These are phyloP conservation scores for Erythrophleum ivorense DNA, from an alignment of 331 rosid genomes.

Conservation along the genomic window DNA sequence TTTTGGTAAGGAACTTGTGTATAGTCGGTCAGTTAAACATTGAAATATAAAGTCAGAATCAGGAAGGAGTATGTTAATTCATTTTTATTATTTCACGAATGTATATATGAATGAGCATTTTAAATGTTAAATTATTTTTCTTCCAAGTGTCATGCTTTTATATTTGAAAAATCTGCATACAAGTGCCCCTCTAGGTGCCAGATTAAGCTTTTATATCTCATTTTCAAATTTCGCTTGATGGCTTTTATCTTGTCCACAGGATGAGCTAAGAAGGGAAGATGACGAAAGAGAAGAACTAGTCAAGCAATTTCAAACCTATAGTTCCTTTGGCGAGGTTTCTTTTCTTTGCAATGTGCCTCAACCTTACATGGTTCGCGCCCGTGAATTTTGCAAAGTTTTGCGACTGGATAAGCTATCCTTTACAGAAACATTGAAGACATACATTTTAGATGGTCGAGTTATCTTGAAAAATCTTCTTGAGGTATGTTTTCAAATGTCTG, in stretches of 20 bases:
- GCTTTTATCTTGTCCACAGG: constrained; percentile 40
- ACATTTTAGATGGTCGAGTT: constrained; percentile 60
- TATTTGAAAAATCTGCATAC: neutral
- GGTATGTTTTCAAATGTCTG: constrained; percentile 41
- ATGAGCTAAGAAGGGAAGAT: constrained; percentile 48
- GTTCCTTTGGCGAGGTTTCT: constrained; percentile 68
- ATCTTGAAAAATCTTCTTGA: constrained; percentile 67
- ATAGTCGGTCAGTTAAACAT: neutral
- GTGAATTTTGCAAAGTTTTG: constrained; percentile 62
- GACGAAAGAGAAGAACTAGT: constrained; percentile 41
- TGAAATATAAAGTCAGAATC: neutral
- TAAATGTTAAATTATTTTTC: neutral
- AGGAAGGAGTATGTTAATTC: neutral
- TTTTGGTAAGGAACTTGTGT: neutral
- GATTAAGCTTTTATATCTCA: neutral
- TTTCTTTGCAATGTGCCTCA: constrained; percentile 70
- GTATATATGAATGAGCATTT: neutral
- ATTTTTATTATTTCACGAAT: neutral
- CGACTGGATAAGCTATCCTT: constrained; percentile 68
- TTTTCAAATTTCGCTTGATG: constrained; percentile 20
- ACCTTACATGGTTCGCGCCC: constrained; percentile 48
- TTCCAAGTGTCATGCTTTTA: neutral
- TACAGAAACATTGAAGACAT: constrained; percentile 53
- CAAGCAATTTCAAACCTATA: constrained; percentile 38
- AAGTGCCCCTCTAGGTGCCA: neutral